Base-by-base conservation (phyloP, 179 eudicot genomes). In the Silene coronaria region DNA sequence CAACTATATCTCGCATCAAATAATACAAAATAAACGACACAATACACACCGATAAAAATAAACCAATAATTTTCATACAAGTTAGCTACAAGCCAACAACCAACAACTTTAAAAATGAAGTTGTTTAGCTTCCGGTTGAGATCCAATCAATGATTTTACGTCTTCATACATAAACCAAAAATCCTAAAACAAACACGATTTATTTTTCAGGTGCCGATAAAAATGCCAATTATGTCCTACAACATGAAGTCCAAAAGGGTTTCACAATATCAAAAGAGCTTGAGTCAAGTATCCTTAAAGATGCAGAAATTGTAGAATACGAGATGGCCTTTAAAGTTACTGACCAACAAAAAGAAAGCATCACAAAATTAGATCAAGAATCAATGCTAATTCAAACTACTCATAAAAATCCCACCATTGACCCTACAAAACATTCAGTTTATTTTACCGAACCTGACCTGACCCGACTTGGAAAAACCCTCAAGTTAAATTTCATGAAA, bases 401-500 rank as follows among this genome's bases (percentile, higher is more conserved):
- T 24, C 10, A 59, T n/a, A 23, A 60, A 60, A 60, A 60, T 23
- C 28, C 6, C 59, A 59, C 12, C 22, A 67, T 67, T 4, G 72
- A 69, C 14, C 72, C 27, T 12, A 69, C 30, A 42, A 42, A 69
- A 69, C 34, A 69, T 12, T 45, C 72, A 0, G 58, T 71, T 13
- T 76, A 59, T 36, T 73, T 73, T 38, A 13, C 13, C 4, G 76
- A 60, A 24, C 14, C 24, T 0, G 65, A 73, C 10, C 68, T 73
- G 4, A 61, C 36, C 3, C 55, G 14, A 11, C 67, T 58, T n/a
- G 57, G 57, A 2, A 59, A 42, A 60, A 60, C 48, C 7, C 5
- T 61, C 3, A 73, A 73, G 28, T 59, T 59, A 23, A 63, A 42
- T 11, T 73, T 73, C 76, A 38, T 36, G 57, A 34, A 30, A 22